Percentiles rank a stretch among this genome's conserved stretches.
phyloP scores from a whole-genome alignment of 306 rosid genomes.

The Prunus kanzakura region DNA sequence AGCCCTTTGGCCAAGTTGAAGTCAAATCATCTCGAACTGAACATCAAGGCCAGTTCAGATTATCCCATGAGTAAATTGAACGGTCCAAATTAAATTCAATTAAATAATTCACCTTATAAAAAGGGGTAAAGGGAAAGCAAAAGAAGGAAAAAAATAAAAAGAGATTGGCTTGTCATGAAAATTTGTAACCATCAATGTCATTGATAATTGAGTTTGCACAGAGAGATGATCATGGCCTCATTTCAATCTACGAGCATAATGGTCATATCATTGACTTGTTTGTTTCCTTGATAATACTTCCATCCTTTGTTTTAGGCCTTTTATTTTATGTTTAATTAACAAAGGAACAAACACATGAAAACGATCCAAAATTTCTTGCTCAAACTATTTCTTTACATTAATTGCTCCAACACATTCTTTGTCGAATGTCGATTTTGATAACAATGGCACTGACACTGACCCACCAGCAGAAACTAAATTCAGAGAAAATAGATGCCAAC shows the following conservation, averaged over 20 bases:
- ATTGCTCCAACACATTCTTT: slow-evolving; percentile 13
- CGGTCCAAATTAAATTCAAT: not conserved
- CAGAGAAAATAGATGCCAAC: not conserved
- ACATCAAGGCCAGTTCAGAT: slow-evolving; percentile 30
- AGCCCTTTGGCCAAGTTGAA: slow-evolving; percentile 19
- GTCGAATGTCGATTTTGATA: slow-evolving; percentile 13
- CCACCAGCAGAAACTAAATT: not conserved
- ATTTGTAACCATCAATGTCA: not conserved
- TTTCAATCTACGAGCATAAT: not conserved
- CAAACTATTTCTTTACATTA: slow-evolving; percentile 27
- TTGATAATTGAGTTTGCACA: slow-evolving; percentile 8
- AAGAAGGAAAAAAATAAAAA: not conserved
- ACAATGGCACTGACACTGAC: slow-evolving; percentile 12
- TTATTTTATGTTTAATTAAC: not conserved
- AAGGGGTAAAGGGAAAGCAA: not conserved
- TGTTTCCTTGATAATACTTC: not conserved
- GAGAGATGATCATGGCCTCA: slow-evolving; percentile 1
- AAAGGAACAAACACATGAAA: not conserved
- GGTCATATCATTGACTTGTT: slow-evolving; percentile 11
- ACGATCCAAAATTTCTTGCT: not conserved
- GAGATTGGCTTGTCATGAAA: slow-evolving; percentile 8
- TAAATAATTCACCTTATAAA: not conserved
- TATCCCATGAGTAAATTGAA: slow-evolving; percentile 20
- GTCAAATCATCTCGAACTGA: slow-evolving; percentile 36
- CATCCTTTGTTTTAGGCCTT: not conserved